Evolutionary conservation across 371 early-diverging fungal species (phyloP).

Genomic region (Lichtheimia hyalospora): DNA sequence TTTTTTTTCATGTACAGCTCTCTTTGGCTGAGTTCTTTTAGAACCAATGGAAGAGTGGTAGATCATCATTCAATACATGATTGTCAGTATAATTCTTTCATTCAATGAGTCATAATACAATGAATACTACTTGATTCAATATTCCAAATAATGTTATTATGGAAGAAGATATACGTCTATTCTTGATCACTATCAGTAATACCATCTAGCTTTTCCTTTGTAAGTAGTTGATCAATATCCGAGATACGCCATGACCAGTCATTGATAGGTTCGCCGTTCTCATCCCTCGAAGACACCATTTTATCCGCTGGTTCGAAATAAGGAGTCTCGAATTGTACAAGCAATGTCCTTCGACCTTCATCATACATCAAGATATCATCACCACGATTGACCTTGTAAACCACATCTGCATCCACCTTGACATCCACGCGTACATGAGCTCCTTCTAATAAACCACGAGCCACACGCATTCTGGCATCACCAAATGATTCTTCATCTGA

Average conservation of each 20-base stretch:
- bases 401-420: slow-evolving; percentile 54
- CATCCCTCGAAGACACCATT: slow-evolving; percentile 51
- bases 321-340: slow-evolving; percentile 59
- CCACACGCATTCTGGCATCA: slow-evolving; percentile 43
- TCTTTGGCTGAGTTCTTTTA: not conserved
- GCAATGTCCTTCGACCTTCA: slow-evolving; percentile 46
- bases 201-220: slow-evolving; percentile 40
- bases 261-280: slow-evolving; percentile 52
- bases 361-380: slow-evolving; percentile 40
- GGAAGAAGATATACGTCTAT: not conserved
- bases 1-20: not conserved
- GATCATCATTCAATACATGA: too few species aligned
- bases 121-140: too few species aligned
- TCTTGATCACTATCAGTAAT: slow-evolving; percentile 12
- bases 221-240: slow-evolving; percentile 61
- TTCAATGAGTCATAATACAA: too few species aligned
- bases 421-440: slow-evolving; percentile 57
- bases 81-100: too few species aligned
- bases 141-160: too few species aligned
- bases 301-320: slow-evolving; percentile 55
- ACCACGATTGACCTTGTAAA: slow-evolving; percentile 29
- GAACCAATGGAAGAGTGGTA: too few species aligned
- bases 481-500: slow-evolving; percentile 44
- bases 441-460: slow-evolving; percentile 51
- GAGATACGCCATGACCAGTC: slow-evolving; percentile 60